Percentiles rank a stretch among this genome's conserved stretches.
Evolutionary conservation across 805 yeast species (phyloP).

Genomic region (Candida nanaspora): DNA sequence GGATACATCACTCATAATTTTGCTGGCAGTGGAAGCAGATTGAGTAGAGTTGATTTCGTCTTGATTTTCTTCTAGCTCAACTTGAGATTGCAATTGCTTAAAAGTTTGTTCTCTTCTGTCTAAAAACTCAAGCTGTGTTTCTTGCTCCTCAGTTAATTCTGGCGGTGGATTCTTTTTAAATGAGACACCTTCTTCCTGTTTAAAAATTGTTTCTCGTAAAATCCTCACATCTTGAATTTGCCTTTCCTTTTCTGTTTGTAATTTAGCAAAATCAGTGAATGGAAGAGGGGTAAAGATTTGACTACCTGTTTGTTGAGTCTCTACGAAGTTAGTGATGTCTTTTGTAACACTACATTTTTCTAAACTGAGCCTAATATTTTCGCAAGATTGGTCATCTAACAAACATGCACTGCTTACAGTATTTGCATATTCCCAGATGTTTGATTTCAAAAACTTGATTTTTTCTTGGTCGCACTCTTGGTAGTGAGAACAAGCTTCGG

Average conservation of each 20-base stretch:
- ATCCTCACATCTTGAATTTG: background rate
- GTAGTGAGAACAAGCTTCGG: slow-evolving; percentile 47
- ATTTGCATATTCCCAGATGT: slow-evolving; percentile 74
- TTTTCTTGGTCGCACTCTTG: slow-evolving; percentile 70
- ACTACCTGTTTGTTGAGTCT: slow-evolving; percentile 56
- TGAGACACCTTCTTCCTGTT: slow-evolving; percentile 3
- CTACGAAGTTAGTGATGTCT: slow-evolving; percentile 51
- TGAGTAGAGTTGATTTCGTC: background rate
- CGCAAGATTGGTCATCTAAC: slow-evolving; percentile 70
- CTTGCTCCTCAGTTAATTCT: slow-evolving; percentile 16
- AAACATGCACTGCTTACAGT: slow-evolving; percentile 70
- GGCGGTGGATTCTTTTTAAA: slow-evolving; percentile 22
- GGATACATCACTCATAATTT: background rate
- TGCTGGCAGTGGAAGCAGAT: background rate
- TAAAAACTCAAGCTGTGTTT: slow-evolving; percentile 18
- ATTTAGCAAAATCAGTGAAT: slow-evolving; percentile 52
- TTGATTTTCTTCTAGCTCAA: slow-evolving; percentile 15
- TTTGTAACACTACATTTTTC: slow-evolving; percentile 59
- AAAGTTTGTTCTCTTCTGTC: slow-evolving; percentile 24
- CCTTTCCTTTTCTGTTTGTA: slow-evolving; percentile 5
- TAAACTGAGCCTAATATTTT: slow-evolving; percentile 54
- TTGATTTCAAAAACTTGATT: slow-evolving; percentile 59
- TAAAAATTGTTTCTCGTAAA: slow-evolving; percentile 6
- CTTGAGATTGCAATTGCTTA: slow-evolving; percentile 19
- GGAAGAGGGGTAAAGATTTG: slow-evolving; percentile 50